Base-by-base conservation (phyloP, 768 basidiomycete species). In the Mycena rebaudengoi region DNA sequence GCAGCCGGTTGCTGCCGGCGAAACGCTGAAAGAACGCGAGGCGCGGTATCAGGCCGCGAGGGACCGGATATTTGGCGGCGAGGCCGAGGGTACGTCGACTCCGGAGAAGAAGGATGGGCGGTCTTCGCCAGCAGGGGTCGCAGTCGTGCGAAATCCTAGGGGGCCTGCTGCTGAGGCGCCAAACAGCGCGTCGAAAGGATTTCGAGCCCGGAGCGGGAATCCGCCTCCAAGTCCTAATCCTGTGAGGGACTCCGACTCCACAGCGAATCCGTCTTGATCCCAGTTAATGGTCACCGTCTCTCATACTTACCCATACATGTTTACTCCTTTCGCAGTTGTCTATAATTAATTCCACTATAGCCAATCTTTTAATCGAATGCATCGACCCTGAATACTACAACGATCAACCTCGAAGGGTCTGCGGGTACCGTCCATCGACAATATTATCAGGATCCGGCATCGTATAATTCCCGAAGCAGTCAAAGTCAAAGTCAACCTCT, bases 11-110 rank as follows among this genome's bases (percentile, higher is more conserved):
- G 43, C 71, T 4, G 67, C 65, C 13, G 69, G 68, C 7, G 79
- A 80, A 43, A 75, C 84, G 4, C 77, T 91, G 4, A 83, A 86
- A 32, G 89, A 91, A 57, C 85, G 91, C 40, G 91, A 92, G 72
- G 88, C 86, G 18, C 83, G 87, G 55, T 94, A 94, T 73, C 84
- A 88, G 58, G 90, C 87, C 20, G 91, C 92, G 3, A 79, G 92
- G 26, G 86, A 89, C 56, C 83, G 92, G 21, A 93, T 94, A 53
- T 94, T 93, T 63, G 87, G 88, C 4, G 68, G 66, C 4, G 69
- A 60, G 37, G 55, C n/a, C 23, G 46, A 57, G 7, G 30, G 11
- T 7, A 7, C 44, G 25, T 18, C 29, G 4, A 40, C 35, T 25
- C 33, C 55, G 41, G 50, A 45, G 8, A 49, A 52, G 26, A 58